Evolutionary conservation across 306 rosid genomes (phyloP).

Genomic region (Pyrus bretschneideri): DNA sequence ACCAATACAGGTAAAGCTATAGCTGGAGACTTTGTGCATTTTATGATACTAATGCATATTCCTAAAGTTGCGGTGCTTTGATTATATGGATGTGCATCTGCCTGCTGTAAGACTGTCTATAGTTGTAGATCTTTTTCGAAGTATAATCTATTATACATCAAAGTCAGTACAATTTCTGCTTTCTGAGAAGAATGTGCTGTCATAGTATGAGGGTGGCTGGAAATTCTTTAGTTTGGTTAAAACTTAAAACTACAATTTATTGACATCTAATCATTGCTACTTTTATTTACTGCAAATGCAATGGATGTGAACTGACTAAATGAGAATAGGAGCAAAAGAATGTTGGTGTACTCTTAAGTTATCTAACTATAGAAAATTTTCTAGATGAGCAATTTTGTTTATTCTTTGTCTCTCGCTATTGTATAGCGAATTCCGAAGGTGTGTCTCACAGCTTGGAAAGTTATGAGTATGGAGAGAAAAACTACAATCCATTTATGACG

Average conservation of each 20-base stretch:
- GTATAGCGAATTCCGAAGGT: not conserved
- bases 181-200: no score
- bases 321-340: not conserved
- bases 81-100: no score
- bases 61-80: not conserved
- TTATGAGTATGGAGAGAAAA: not conserved
- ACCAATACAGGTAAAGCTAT: constrained; percentile 77
- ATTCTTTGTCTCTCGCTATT: not conserved
- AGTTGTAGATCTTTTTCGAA: no score
- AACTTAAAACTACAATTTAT: not conserved
- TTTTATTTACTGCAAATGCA: not conserved
- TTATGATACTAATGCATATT: not conserved
- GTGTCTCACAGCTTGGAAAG: not conserved
- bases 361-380: not conserved
- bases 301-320: not conserved
- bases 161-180: no score
- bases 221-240: not conserved
- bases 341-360: not conserved
- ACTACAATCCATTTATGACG: not conserved
- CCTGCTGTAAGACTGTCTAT: no score
- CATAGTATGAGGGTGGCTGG: no score
- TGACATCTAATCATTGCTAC: not conserved
- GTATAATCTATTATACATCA: no score
- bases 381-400: not conserved
- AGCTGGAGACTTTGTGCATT: constrained; percentile 8